These are phyloP conservation scores for Iberis amara DNA, from an alignment of 441 rosid genomes.

Conservation along the genomic window DNA sequence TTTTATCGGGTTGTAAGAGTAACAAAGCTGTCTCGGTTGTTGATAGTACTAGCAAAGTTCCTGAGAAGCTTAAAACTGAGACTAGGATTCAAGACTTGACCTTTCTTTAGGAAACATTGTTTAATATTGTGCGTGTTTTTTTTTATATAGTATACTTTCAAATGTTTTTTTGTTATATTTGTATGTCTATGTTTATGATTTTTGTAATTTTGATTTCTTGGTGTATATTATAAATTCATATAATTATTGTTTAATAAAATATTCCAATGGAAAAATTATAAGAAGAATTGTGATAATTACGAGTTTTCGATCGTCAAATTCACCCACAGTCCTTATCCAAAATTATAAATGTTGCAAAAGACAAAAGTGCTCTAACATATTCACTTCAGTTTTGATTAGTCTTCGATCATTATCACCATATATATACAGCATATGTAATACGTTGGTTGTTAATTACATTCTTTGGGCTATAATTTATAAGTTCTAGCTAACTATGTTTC, in stretches of 20 bases:
- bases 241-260: too few species aligned
- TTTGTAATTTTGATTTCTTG: slow-evolving; percentile 17
- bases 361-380: too few species aligned
- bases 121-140: not conserved
- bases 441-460: too few species aligned
- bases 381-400: too few species aligned
- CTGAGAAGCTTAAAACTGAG: slow-evolving; percentile 37
- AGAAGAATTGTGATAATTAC: too few species aligned
- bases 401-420: too few species aligned
- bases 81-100: slow-evolving; percentile 39
- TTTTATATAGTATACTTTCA: not conserved
- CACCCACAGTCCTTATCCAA: too few species aligned
- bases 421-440: too few species aligned
- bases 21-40: slow-evolving; percentile 56
- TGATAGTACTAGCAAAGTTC: slow-evolving; percentile 36
- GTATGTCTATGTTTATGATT: slow-evolving; percentile 4
- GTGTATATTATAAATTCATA: not conserved
- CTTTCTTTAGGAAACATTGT: slow-evolving; percentile 29
- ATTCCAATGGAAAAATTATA: too few species aligned
- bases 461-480: not conserved
- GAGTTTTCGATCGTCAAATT: too few species aligned
- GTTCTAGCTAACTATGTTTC: not conserved
- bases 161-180: slow-evolving; percentile 15
- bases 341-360: too few species aligned
- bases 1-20: slow-evolving; percentile 55